A percentile compares a stretch with the other conserved stretches of the same genome.
Evolutionary conservation across 768 basidiomycete species (phyloP).

Genomic region (Suillus placidus): DNA sequence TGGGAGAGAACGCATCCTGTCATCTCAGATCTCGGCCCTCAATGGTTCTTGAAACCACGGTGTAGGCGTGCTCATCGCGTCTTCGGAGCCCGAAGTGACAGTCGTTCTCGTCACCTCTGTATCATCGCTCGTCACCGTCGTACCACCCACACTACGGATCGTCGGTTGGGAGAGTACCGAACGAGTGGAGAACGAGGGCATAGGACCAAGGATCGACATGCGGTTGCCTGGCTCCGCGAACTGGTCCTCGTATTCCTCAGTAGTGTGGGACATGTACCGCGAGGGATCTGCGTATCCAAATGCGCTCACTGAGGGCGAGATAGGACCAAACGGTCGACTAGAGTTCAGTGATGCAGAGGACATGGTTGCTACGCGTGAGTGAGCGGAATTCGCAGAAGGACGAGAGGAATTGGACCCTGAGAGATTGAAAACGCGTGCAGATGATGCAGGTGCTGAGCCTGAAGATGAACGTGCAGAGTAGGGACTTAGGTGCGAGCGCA

Average conservation of each 20-base stretch:
- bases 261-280: slow-evolving; percentile 1
- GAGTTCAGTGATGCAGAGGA: slow-evolving; percentile 47
- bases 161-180: slow-evolving; percentile 30
- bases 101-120: slow-evolving; percentile 31
- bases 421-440: slow-evolving; percentile 44
- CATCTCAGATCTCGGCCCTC: slow-evolving; percentile 6
- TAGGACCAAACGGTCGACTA: slow-evolving; percentile 39
- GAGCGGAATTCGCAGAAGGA: slow-evolving; percentile 41
- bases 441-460: slow-evolving; percentile 55
- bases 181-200: slow-evolving; percentile 33
- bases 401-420: slow-evolving; percentile 58
- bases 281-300: slow-evolving; percentile 40
- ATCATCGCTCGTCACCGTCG: slow-evolving; percentile 32
- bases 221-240: slow-evolving; percentile 21
- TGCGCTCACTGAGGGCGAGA: slow-evolving; percentile 55
- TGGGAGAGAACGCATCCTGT: background rate
- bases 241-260: slow-evolving; percentile 7
- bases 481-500: slow-evolving; percentile 58
- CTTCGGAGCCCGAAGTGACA: slow-evolving; percentile 14
- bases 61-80: background rate
- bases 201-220: slow-evolving; percentile 33
- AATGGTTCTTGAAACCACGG: background rate
- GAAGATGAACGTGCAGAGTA: slow-evolving; percentile 44
- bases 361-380: slow-evolving; percentile 39
- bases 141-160: slow-evolving; percentile 34